Evolutionary conservation across 805 yeast species (phyloP), one percentile per base, ranked within the genome.

Genomic region (Lipomyces orientalis): DNA sequence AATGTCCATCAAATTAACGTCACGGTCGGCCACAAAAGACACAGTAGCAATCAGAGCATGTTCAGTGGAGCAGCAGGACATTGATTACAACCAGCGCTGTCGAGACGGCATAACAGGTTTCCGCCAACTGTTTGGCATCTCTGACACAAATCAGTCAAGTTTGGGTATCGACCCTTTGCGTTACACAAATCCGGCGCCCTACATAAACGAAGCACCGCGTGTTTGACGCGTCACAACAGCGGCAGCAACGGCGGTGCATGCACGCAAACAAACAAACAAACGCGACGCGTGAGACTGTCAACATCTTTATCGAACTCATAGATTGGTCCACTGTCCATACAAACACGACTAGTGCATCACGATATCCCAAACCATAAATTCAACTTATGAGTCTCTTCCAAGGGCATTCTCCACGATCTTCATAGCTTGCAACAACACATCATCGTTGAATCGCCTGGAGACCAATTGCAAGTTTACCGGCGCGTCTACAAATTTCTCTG

Each of bases 351-450:
- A 43, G 22, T 2, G 9, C 2, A 43, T 43, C 49, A 43, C 16
- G 22, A 16, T 16, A 35, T 25, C 3, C n/a, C 8, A 19, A 43
- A 43, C 7, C 8, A 16, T n/a, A 16, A 43, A 12, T 43, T n/a
- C 49, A 8, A 9, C 22, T 59, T 61, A 67, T 33, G 68, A 64
- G 31, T 64, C 65, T 7, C 64, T 54, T 6, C 72, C 69, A 8
- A 70, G 70, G 16, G 68, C 69, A 37, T 54, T 61, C 62, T 69
- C 73, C 25, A 70, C 54, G 16, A 63, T 59, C 65, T 70, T 62
- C 69, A 70, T 67, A 39, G 71, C 73, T 52, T 65, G 69, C 90
- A 75, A 88, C 16, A 71, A 64, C 46, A 66, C 66, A n/a, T 73
- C 75, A 46, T 73, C 75, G 60, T 71, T 84, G 72, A 69, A 73